Evolutionary conservation across 2,329 filamentous ascomycete species (phyloP).

Genomic region (Colletotrichum sp.): DNA sequence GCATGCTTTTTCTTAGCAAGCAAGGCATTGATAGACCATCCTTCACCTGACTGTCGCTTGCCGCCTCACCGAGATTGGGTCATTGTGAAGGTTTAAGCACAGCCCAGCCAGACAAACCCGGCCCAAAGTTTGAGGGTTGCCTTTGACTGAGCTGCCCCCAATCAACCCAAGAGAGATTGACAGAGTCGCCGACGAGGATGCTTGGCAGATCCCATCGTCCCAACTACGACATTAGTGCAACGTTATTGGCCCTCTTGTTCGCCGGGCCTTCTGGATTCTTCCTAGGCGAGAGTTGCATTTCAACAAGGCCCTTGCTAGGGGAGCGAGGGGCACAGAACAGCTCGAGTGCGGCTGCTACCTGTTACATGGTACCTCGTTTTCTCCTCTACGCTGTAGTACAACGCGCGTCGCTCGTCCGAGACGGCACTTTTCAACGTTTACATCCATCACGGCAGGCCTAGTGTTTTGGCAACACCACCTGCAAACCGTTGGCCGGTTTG

Average conservation of each 20-base stretch:
- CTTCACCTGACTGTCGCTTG: not conserved
- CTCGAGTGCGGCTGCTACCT: not conserved
- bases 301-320: not conserved
- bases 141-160: not conserved
- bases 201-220: not conserved
- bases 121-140: not conserved
- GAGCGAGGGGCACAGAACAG: not conserved
- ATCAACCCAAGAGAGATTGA: not conserved
- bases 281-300: not conserved
- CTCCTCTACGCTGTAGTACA: not conserved
- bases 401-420: not conserved
- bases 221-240: not conserved
- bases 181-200: not conserved
- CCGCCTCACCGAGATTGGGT: slow-evolving; percentile 4
- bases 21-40: not conserved
- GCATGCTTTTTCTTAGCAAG: not conserved
- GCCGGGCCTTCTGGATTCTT: not conserved
- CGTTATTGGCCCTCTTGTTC: not conserved
- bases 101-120: not conserved
- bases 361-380: not conserved
- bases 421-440: not conserved
- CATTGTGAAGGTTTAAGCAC: not conserved
- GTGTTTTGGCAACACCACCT: not conserved
- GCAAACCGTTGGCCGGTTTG: not conserved
- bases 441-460: not conserved